Evolutionary conservation across 495 filamentous ascomycete species (phyloP).

Genomic region (Podospora appendiculata): DNA sequence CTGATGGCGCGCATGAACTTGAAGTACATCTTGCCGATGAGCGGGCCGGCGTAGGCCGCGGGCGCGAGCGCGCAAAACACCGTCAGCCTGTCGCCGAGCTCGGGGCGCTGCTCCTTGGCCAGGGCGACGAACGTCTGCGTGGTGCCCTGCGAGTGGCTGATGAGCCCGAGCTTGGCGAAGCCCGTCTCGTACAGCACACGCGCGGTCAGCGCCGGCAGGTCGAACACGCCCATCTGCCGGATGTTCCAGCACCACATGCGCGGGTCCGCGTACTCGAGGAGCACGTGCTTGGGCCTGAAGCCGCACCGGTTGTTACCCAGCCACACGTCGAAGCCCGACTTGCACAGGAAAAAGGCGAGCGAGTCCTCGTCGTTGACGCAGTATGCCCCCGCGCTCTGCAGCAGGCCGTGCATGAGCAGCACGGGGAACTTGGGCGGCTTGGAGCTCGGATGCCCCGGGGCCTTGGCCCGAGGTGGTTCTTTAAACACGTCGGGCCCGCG

Average conservation of each 20-base stretch:
- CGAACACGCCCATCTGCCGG: constrained; percentile 83
- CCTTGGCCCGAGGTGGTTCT: neutral
- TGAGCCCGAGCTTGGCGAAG: constrained; percentile 74
- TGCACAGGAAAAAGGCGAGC: constrained; percentile 86
- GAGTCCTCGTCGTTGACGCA: constrained; percentile 87
- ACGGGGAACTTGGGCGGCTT: constrained; percentile 68
- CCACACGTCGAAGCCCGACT: constrained; percentile 94
- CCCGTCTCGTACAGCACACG: constrained; percentile 76
- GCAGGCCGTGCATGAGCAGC: constrained; percentile 78
- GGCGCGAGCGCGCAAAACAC: constrained; percentile 92
- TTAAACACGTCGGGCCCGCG: constrained; percentile 35
- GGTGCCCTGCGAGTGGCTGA: constrained; percentile 88
- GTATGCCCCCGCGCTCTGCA: constrained; percentile 83
- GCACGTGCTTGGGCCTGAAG: constrained; percentile 65
- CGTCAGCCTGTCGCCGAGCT: constrained; percentile 74
- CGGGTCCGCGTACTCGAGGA: constrained; percentile 66
- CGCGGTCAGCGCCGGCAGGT: constrained; percentile 81
- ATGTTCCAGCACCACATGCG: constrained; percentile 99
- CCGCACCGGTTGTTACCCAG: constrained; percentile 93
- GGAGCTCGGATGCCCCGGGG: constrained; percentile 5
- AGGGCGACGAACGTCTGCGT: constrained; percentile 85
- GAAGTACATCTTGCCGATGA: constrained; percentile 84
- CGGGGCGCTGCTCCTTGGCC: constrained; percentile 86
- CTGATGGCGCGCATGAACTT: constrained; percentile 83
- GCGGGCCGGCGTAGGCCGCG: constrained; percentile 81